A percentile compares a stretch with the other conserved stretches of the same genome.
Evolutionary conservation across 345 rosid species (phyloP).

Genomic region (Mangifera indica): DNA sequence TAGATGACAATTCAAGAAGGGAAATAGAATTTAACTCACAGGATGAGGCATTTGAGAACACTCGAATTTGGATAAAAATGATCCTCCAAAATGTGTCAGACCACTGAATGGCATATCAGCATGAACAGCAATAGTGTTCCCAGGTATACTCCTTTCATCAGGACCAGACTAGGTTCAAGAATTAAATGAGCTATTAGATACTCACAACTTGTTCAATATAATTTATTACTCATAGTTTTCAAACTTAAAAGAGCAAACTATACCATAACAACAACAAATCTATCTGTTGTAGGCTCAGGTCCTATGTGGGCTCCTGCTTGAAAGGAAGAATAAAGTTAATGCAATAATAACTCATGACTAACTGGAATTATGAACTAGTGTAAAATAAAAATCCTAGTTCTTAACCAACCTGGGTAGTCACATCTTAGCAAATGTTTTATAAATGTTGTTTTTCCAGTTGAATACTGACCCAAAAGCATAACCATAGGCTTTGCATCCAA

Average conservation of each 20-base stretch:
- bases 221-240: not conserved
- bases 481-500: slow-evolving; percentile 98
- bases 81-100: slow-evolving; percentile 81
- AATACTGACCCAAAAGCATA: slow-evolving; percentile 95
- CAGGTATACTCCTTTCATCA: slow-evolving; percentile 80
- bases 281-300: slow-evolving; percentile 99
- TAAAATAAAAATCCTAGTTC: not conserved
- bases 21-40: slow-evolving; percentile 36
- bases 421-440: slow-evolving; percentile 81
- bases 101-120: slow-evolving; percentile 90
- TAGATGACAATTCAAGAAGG: not conserved
- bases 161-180: slow-evolving; percentile 57
- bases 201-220: not conserved
- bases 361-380: not conserved
- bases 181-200: slow-evolving; percentile 9
- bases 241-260: not conserved
- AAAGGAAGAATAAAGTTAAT: slow-evolving; percentile 10
- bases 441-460: slow-evolving; percentile 96
- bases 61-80: slow-evolving; percentile 81
- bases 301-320: slow-evolving; percentile 91
- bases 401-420: slow-evolving; percentile 70
- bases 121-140: slow-evolving; percentile 87
- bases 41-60: slow-evolving; percentile 98
- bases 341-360: slow-evolving; percentile 4
- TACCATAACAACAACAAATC: slow-evolving; percentile 98